Base-by-base conservation (phyloP, 495 filamentous ascomycete genomes). In the Aspergillus steynii region DNA sequence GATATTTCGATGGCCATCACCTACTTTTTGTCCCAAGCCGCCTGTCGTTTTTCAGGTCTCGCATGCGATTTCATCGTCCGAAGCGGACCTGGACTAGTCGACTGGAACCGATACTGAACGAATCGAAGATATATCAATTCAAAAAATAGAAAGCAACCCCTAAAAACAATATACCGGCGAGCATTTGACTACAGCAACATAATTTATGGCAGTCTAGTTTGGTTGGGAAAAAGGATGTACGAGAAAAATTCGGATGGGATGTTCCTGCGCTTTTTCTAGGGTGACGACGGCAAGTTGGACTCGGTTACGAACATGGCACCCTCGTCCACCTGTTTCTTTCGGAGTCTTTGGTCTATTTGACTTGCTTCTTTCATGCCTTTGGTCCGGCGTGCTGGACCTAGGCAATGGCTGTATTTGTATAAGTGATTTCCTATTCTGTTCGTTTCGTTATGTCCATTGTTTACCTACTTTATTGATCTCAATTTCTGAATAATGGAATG, bases 351-450 rank as follows among this genome's bases (percentile, higher is more conserved):
- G 58, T 59, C 61, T 51, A 20, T 58, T 61, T 47, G 27, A 15
- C 37, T 67, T 61, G 55, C 53, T 62, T 55, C 25, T 53, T 65
- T 58, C 48, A 59, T 62, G 59, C 57, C 56, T 65, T 66, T 70
- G 69, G 59, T 65, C 67, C 71, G 61, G 66, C 57, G 67, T 61
- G 59, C 61, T 71, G 66, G 68, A 70, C 73, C 71, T 50, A 61
- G 71, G 68, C 71, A 74, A 71, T 66, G 68, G 67, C 68, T 79
- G 76, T 79, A 79, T 71, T 79, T 77, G 69, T 79, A 79, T 67
- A 75, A 71, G 60, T 72, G 67, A 61, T 53, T 70, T 70, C 62
- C 70, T 68, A 58, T 55, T 55, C 52, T 68, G 64, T 68, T 63
- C 62, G 15, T 61, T 61, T 56, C 34, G 65, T 68, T 67, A 61